Conservation (phyloP, 768 basidiomycete species). For the Nevesoporus exiguus region DNA sequence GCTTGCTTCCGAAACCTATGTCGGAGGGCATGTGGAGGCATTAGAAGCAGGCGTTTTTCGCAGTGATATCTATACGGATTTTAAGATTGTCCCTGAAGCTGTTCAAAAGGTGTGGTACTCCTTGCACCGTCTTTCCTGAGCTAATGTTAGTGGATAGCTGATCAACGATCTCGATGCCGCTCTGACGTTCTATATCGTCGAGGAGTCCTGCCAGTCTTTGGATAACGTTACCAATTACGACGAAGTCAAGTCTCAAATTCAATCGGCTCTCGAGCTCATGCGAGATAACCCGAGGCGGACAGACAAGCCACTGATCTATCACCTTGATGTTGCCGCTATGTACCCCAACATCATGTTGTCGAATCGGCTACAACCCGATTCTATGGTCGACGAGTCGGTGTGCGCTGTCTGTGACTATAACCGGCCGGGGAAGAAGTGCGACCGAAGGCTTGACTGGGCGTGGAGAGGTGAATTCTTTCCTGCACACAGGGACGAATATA, state of each 20-base stretch:
- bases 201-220: conserved; percentile 76
- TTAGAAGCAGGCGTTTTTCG: conserved; percentile 97
- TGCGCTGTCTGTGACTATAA: conserved; percentile 99
- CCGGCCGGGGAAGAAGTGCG: conserved; percentile 92
- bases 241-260: conserved; percentile 81
- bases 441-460: conserved; percentile 92
- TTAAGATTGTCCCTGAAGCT: conserved; percentile 89
- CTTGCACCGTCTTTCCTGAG: not conserved
- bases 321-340: conserved; percentile 99
- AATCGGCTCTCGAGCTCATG: conserved; percentile 75
- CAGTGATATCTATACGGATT: conserved; percentile 91
- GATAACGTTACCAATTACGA: conserved; percentile 93
- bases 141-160: conserved; percentile 47
- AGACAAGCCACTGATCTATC: conserved; percentile 96
- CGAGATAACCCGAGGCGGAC: conserved; percentile 86
- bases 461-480: conserved; percentile 99
- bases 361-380: conserved; percentile 96
- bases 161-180: conserved; percentile 94
- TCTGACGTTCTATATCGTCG: conserved; percentile 79
- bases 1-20: conserved; percentile 96
- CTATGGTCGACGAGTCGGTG: conserved; percentile 92
- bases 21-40: conserved; percentile 98
- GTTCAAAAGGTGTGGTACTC: conserved; percentile 64
- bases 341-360: conserved; percentile 99
- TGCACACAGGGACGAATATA: conserved; percentile 93